phyloP scores from a whole-genome alignment of 352 stramenopile species.

The Globisporangium uncinulatum region DNA sequence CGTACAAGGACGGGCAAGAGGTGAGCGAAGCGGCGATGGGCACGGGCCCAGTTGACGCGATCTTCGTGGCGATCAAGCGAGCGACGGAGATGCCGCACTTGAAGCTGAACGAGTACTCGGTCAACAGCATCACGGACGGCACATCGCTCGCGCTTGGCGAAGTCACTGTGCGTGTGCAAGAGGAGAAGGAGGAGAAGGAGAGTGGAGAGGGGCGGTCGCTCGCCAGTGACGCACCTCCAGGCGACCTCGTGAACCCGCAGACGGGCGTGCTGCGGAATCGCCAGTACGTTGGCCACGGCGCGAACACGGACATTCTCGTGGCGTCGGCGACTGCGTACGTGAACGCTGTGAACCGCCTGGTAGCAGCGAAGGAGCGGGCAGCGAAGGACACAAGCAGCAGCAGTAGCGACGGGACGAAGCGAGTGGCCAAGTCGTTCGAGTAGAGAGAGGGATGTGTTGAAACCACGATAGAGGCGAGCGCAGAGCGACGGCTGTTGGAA shows the following conservation, averaged over 20 bases:
- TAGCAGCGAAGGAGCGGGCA: slow-evolving; percentile 60
- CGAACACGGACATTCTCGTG: slow-evolving; percentile 88
- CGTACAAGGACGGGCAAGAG: slow-evolving; percentile 85
- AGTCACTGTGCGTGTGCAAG: slow-evolving; percentile 80
- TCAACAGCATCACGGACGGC: slow-evolving; percentile 86
- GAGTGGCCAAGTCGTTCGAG: slow-evolving; percentile 23
- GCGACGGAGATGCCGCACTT: slow-evolving; percentile 76
- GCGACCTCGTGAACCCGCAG: slow-evolving; percentile 82
- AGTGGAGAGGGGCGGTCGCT: slow-evolving; percentile 20
- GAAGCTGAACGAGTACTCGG: slow-evolving; percentile 84
- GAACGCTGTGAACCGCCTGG: slow-evolving; percentile 83
- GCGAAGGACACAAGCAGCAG: slow-evolving; percentile 8
- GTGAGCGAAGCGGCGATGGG: slow-evolving; percentile 88
- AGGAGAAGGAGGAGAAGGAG: slow-evolving; percentile 52
- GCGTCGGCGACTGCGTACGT: slow-evolving; percentile 85
- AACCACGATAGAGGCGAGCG: too few species aligned
- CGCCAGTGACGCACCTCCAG: slow-evolving; percentile 20
- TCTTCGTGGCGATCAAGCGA: slow-evolving; percentile 84
- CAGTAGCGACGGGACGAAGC: slow-evolving; percentile 12
- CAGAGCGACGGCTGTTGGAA: too few species aligned
- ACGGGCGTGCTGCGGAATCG: slow-evolving; percentile 71
- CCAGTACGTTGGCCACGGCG: slow-evolving; percentile 86
- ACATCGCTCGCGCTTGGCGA: slow-evolving; percentile 75
- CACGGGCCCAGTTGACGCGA: slow-evolving; percentile 81
- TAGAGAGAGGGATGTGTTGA: neutral